Conservation (phyloP, 2,329 filamentous ascomycete genomes). For the Leptographium wingfieldii region DNA sequence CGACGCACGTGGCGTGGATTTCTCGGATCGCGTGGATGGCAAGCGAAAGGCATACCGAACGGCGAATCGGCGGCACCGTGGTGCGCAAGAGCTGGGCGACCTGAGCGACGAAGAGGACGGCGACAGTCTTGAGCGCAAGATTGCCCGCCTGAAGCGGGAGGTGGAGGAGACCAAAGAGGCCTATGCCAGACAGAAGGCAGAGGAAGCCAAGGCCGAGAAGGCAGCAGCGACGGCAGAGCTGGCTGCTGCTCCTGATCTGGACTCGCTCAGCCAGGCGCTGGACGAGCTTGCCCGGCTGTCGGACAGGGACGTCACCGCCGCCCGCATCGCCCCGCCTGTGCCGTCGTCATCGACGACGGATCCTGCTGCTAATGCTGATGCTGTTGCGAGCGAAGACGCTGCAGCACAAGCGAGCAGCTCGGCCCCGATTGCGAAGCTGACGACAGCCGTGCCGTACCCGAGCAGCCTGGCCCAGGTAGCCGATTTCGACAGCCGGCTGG, state of each 20-base stretch:
- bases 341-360: background rate
- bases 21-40: slow-evolving; percentile 75
- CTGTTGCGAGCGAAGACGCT: slow-evolving; percentile 9
- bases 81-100: slow-evolving; percentile 50
- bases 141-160: slow-evolving; percentile 73
- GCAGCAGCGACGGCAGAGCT: slow-evolving; percentile 33
- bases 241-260: slow-evolving; percentile 22
- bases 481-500: slow-evolving; percentile 74
- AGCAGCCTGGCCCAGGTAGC: slow-evolving; percentile 69
- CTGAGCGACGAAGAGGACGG: slow-evolving; percentile 49
- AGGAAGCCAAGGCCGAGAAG: slow-evolving; percentile 22
- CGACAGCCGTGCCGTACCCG: slow-evolving; percentile 14
- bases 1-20: slow-evolving; percentile 68
- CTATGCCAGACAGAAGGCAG: slow-evolving; percentile 39
- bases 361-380: background rate
- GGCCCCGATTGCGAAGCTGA: background rate
- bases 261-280: slow-evolving; percentile 58
- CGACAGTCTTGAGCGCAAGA: slow-evolving; percentile 52
- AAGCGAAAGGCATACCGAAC: slow-evolving; percentile 77
- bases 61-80: slow-evolving; percentile 51
- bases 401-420: slow-evolving; percentile 1
- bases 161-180: slow-evolving; percentile 61
- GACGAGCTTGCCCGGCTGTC: slow-evolving; percentile 44
- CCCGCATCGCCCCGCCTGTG: background rate
- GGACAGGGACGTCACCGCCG: slow-evolving; percentile 12